Evolutionary conservation across 2,329 filamentous ascomycete genomes (phyloP), one percentile per base, ranked within the genome.

Genomic region (Aspergillus transmontanensis): DNA sequence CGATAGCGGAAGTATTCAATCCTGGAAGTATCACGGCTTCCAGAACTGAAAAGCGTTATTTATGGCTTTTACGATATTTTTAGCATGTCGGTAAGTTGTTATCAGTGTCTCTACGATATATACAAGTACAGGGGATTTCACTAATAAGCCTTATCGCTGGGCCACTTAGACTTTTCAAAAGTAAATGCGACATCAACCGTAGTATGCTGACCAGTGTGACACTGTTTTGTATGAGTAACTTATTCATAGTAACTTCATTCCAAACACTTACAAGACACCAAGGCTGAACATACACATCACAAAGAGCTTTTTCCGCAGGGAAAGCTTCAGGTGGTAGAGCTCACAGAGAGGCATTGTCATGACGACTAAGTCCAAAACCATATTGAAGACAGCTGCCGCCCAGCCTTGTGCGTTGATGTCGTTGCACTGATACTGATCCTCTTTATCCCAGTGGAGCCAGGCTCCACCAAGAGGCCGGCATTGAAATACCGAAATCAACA

Each of bases 191-290:
- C 1, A 36, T 36, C 12, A 11, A 5, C 30, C n/a, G 79, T 32
- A 83, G 69, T 55, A 80, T 76, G 60, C 79, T 81, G 63, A 82
- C 73, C n/a, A 83, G 64, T 3, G 79, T 83, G 45, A 81, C 79
- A 59, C 79, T 82, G 43, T 32, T 10, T 36, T 36, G 32, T n/a
- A 48, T 66, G 46, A 67, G 23, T 32, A 2, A 26, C 12, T 10
- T 2, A 12, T 5, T 2, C 12, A n/a, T 19, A 26, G 32, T 53
- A n/a, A 28, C n/a, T 34, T 34, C 5, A 58, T 41, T 34, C 12
- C 21, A 6, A 43, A 51, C 4, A 70, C 76, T 53, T 58, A 23
- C 77, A 79, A 76, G 21, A 73, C 64, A 23, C 77, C 77, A 21
- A 79, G 60, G n/a, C 69, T 61, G 56, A 80, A 79, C 74, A 79